Percentiles rank a stretch among this genome's conserved stretches.
Evolutionary conservation across 176 grass and related monocot genomes (phyloP).

Genomic region (Phoenix roebelenii): DNA sequence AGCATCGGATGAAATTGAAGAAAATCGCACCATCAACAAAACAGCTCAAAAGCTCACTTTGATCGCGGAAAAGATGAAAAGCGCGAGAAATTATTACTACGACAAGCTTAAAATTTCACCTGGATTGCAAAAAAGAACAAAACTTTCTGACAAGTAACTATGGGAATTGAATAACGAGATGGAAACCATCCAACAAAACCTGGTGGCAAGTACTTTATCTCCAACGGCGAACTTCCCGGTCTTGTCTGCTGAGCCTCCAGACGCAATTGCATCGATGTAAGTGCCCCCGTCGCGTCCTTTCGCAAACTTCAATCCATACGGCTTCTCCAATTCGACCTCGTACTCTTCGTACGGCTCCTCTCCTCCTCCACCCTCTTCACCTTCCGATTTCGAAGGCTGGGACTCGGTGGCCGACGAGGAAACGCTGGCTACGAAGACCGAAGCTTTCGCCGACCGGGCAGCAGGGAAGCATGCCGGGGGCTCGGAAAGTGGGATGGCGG

Average conservation of each 20-base stretch:
- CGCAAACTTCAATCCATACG: constrained; percentile 76
- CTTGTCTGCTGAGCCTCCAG: constrained; percentile 57
- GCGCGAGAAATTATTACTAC: no score
- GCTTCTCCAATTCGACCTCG: constrained; percentile 72
- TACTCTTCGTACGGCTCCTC: constrained; percentile 55
- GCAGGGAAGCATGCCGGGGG: background rate
- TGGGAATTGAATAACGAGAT: background rate
- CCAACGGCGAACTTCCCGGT: constrained; percentile 64
- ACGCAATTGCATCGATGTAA: constrained; percentile 80
- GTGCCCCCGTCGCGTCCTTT: constrained; percentile 78
- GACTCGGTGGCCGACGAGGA: constrained; percentile 36
- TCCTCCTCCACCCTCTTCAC: constrained; percentile 9
- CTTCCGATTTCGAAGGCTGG: constrained; percentile 36
- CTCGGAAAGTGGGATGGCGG: background rate
- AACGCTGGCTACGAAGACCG: constrained; percentile 18
- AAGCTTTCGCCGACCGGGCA: background rate
- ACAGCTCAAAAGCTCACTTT: no score
- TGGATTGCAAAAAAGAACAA: no score
- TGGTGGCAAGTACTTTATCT: constrained; percentile 89
- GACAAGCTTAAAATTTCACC: no score
- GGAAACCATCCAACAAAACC: constrained; percentile 21
- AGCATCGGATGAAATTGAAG: no score
- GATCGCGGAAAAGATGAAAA: no score
- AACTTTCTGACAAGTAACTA: no score
- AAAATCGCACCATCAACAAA: no score